Percentiles rank a stretch among this genome's conserved stretches.
Evolutionary conservation across 441 rosid species (phyloP).

Genomic region (Jatropha multifida): DNA sequence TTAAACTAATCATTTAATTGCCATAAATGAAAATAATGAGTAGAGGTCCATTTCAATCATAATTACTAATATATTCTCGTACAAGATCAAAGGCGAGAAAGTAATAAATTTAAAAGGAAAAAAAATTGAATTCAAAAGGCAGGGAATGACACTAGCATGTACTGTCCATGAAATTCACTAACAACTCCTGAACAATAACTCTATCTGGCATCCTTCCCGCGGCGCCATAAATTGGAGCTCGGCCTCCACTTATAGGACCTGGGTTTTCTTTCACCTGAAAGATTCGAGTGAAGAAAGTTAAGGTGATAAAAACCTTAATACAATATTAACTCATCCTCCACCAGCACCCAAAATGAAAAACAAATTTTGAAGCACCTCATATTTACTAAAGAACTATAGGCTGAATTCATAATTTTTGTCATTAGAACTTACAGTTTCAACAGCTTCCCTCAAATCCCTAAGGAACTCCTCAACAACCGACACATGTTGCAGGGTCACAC

Average conservation of each 20-base stretch:
- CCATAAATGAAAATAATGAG: not conserved
- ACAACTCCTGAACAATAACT: conserved; percentile 75
- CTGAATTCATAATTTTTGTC: not conserved
- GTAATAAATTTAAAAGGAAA: not conserved
- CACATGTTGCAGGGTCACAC: conserved; percentile 90
- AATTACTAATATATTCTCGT: not conserved
- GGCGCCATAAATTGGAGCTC: conserved; percentile 97
- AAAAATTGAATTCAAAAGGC: not conserved
- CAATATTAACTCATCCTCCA: not conserved
- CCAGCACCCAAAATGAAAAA: not conserved
- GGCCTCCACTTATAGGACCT: conserved; percentile 80
- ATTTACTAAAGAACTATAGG: not conserved
- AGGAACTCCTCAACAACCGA: conserved; percentile 58
- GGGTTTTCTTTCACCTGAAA: conserved; percentile 78
- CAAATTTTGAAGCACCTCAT: not conserved
- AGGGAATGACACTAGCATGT: conserved; percentile 45
- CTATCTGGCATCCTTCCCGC: conserved; percentile 89
- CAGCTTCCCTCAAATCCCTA: conserved; percentile 69
- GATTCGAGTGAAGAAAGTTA: not conserved
- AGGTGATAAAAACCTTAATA: not conserved
- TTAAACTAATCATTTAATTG: too few species aligned
- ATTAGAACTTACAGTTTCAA: conserved; percentile 55
- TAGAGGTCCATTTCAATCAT: not conserved
- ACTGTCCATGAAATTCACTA: conserved; percentile 85
- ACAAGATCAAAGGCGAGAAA: not conserved